Evolutionary conservation across 2,329 filamentous ascomycete genomes (phyloP).

Genomic region (Bipolaris cookei): DNA sequence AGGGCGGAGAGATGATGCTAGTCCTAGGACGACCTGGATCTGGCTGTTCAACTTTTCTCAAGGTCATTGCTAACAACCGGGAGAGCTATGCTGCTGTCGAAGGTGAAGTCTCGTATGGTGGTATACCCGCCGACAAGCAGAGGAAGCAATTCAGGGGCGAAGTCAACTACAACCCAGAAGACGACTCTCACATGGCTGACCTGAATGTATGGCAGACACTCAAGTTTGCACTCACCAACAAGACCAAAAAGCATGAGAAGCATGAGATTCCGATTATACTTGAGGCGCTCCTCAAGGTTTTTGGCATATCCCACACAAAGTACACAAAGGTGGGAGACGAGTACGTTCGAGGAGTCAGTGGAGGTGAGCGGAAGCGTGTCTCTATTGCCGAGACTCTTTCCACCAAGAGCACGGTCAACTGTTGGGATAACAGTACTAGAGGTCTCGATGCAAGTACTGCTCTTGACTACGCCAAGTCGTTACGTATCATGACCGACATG

Average conservation of each 20-base stretch:
- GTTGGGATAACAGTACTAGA: conserved; percentile 81
- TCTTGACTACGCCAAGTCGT: conserved; percentile 75
- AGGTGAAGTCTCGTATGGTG: conserved; percentile 75
- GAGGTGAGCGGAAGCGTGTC: conserved; percentile 78
- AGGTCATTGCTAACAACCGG: conserved; percentile 74
- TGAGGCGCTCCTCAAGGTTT: conserved; percentile 75
- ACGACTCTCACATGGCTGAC: conserved; percentile 75
- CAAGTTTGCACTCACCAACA: conserved; percentile 75
- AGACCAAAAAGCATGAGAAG: conserved; percentile 71
- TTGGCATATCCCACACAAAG: conserved; percentile 77
- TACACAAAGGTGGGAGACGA: conserved; percentile 79
- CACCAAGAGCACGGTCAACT: conserved; percentile 69
- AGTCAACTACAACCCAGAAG: conserved; percentile 79
- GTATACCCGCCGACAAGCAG: conserved; percentile 71
- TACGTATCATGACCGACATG: conserved; percentile 81
- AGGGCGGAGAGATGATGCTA: conserved; percentile 74
- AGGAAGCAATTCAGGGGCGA: conserved; percentile 74
- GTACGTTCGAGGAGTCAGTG: conserved; percentile 73
- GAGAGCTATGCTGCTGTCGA: conserved; percentile 68
- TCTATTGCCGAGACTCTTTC: conserved; percentile 77
- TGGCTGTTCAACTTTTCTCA: conserved; percentile 79
- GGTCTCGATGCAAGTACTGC: conserved; percentile 82
- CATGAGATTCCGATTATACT: conserved; percentile 72
- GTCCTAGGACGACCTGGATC: conserved; percentile 75
- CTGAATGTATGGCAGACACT: conserved; percentile 81